Evolutionary conservation across 495 filamentous ascomycete genomes (phyloP), one percentile per base, ranked within the genome.

Genomic region (Recurvomyces mirabilis): DNA sequence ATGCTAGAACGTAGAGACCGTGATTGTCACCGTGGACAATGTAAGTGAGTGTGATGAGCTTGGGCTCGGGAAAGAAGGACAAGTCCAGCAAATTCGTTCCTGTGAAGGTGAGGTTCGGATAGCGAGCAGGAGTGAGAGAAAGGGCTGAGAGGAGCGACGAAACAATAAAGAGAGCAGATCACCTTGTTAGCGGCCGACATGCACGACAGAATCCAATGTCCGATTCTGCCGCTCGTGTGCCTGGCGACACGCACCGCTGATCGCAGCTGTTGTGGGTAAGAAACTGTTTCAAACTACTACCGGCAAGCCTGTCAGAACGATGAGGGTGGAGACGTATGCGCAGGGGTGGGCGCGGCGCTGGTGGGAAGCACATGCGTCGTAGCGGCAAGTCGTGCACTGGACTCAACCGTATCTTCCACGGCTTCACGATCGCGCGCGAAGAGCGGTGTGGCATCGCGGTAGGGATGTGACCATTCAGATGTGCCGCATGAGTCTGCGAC

Each of bases 21-120:
- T 52, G 57, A 50, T 32, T 49, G 41, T 52, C 47, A 31, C 18
- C 12, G 38, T 30, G 47, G 49, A 55, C 49, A 58, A n/a, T n/a
- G n/a, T n/a, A n/a, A 54, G 17, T 30, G 57, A 60, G 50, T 55
- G 57, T 20, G 62, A 58, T 45, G 60, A 63, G 62, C 58, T 52
- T 57, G 41, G 60, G 62, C 60, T 62, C 62, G 45, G 41, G 38
- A 29, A 44, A 52, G 40, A 39, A 44, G 43, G 47, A 26, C 47
- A 7, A 41, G 20, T 40, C 10, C 38, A 42, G 48, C 43, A 43
- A 46, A 15, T 44, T 33, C 28, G 30, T n/a, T n/a, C 29, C 44
- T 30, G 51, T 55, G 49, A 35, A 29, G 1, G 45, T 18, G 26
- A 13, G 20, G 36, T 50, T 37, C 32, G 44, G 38, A 43, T 36